A percentile compares a stretch with the other conserved stretches of the same genome.
phyloP scores from a whole-genome alignment of 1,139 yeast genomes.

The Pichiaceae sp. region DNA sequence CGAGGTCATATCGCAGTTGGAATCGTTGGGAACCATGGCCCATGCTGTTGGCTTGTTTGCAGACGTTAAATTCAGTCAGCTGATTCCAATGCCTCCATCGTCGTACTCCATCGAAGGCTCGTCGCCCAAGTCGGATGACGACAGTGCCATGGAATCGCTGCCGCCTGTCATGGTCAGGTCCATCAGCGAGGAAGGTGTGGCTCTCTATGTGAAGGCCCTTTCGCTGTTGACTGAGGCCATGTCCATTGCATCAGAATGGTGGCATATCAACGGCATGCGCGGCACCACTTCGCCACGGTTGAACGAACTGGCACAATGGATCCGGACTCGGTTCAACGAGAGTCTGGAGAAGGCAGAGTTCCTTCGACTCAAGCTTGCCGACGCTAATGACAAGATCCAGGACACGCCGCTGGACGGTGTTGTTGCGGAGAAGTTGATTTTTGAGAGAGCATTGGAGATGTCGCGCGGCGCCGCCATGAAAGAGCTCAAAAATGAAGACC shows the following conservation, averaged over 20 bases:
- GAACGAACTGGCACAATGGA: slow-evolving; percentile 87
- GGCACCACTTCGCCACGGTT: slow-evolving; percentile 37
- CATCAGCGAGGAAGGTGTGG: slow-evolving; percentile 82
- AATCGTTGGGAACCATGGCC: slow-evolving; percentile 78
- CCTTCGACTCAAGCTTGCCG: slow-evolving; percentile 47
- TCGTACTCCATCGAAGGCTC: slow-evolving; percentile 17
- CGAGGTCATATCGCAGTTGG: slow-evolving; percentile 45
- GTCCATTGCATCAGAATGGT: slow-evolving; percentile 81
- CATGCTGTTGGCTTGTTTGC: slow-evolving; percentile 86
- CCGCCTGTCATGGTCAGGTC: slow-evolving; percentile 53
- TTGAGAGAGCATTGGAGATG: slow-evolving; percentile 89
- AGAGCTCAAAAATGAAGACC: slow-evolving; percentile 71
- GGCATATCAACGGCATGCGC: slow-evolving; percentile 47
- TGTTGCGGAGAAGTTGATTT: slow-evolving; percentile 76
- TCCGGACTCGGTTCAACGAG: slow-evolving; percentile 81
- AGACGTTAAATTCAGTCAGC: slow-evolving; percentile 80
- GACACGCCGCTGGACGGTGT: slow-evolving; percentile 9
- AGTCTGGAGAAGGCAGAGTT: slow-evolving; percentile 83
- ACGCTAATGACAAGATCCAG: slow-evolving; percentile 31
- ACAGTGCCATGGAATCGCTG: slow-evolving; percentile 19
- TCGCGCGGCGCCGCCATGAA: slow-evolving; percentile 85
- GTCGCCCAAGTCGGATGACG: slow-evolving; percentile 32
- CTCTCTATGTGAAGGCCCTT: slow-evolving; percentile 73
- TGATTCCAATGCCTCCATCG: slow-evolving; percentile 72
- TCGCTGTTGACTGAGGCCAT: slow-evolving; percentile 79